These are phyloP conservation scores for Desmodesmus armatus DNA, from an alignment of 139 green algal genomes.

Conservation along the genomic window DNA sequence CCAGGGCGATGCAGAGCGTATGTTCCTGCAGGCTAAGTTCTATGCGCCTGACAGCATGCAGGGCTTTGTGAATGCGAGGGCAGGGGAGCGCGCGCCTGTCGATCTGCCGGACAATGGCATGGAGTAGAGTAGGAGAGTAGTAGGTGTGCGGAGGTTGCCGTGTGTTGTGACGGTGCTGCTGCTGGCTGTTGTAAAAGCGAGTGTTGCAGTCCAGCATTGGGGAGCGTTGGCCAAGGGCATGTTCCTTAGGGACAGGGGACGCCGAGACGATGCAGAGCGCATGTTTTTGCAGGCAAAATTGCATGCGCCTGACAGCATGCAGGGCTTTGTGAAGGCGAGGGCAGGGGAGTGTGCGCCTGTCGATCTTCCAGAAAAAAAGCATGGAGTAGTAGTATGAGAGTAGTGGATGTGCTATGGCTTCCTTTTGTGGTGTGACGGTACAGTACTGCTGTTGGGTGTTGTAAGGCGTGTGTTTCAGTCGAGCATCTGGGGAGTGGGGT, in stretches of 20 bases:
- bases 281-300: slow-evolving; percentile 75
- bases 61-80: slow-evolving; percentile 53
- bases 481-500: no score
- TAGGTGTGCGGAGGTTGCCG: no score
- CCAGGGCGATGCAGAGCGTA: slow-evolving; percentile 63
- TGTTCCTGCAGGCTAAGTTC: slow-evolving; percentile 74
- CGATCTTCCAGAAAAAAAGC: slow-evolving; percentile 49
- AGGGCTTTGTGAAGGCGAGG: slow-evolving; percentile 57
- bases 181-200: no score
- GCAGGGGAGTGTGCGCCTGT: slow-evolving; percentile 42
- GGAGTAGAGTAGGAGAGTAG: no score
- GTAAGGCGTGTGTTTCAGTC: no score
- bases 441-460: no score
- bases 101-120: slow-evolving; percentile 52
- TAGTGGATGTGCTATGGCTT: no score
- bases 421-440: no score
- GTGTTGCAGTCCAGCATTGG: no score
- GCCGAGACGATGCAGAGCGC: slow-evolving; percentile 62
- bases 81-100: slow-evolving; percentile 39
- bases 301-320: slow-evolving; percentile 58
- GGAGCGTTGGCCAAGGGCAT: slow-evolving; percentile 70
- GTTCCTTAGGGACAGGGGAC: slow-evolving; percentile 65
- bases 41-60: slow-evolving; percentile 62
- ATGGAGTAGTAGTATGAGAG: no score
- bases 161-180: no score